Percentiles rank a stretch among this genome's conserved stretches.
These are phyloP conservation scores for Diophrys sp. DNA, from an alignment of 73 alveolate genomes.

Conservation along the genomic window DNA sequence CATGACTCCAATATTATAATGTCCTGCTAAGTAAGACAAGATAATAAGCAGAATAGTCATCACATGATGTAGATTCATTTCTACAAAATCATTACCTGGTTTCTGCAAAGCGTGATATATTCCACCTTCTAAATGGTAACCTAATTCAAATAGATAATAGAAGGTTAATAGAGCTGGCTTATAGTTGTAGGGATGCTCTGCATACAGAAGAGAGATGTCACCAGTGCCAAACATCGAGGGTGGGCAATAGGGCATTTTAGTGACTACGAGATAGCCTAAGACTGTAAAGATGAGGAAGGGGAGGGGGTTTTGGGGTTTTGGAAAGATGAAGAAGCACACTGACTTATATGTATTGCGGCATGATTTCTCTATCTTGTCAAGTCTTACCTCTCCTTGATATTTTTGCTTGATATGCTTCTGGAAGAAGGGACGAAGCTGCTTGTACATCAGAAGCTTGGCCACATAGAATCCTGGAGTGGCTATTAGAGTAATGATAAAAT, in stretches of 20 bases:
- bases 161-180: neutral
- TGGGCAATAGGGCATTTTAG: neutral
- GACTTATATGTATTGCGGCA: slow-evolving; percentile 10
- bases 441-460: neutral
- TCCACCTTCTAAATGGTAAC: slow-evolving; percentile 21
- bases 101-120: slow-evolving; percentile 12
- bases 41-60: slow-evolving; percentile 55
- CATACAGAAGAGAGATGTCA: neutral
- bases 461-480: neutral
- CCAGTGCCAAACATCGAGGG: neutral
- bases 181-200: neutral
- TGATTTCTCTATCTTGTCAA: slow-evolving; percentile 1
- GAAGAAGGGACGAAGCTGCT: neutral
- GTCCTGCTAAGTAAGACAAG: slow-evolving; percentile 56
- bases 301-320: no score
- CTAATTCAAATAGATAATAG: slow-evolving; percentile 19
- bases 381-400: slow-evolving; percentile 12
- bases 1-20: slow-evolving; percentile 39
- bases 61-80: slow-evolving; percentile 72
- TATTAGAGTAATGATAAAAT: neutral
- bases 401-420: neutral
- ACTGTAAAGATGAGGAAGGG: neutral
- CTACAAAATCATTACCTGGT: slow-evolving; percentile 60
- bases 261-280: neutral
- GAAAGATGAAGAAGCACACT: slow-evolving; percentile 2